These are phyloP conservation scores for Avena sativa DNA, from an alignment of 176 grass and related monocot genomes.

Conservation along the genomic window DNA sequence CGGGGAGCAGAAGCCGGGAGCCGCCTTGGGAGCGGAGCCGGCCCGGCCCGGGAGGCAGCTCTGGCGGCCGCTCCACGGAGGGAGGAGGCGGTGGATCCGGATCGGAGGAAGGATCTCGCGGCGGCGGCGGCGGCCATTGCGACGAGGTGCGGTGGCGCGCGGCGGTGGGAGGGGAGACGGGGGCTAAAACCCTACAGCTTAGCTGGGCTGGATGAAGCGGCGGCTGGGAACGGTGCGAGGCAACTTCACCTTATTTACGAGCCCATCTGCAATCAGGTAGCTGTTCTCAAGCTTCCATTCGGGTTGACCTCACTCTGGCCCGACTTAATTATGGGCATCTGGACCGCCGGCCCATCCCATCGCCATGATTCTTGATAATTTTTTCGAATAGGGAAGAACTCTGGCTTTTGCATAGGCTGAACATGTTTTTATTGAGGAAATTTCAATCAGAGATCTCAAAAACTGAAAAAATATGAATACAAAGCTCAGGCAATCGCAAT, in stretches of 20 bases:
- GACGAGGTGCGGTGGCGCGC: slow-evolving; percentile 14
- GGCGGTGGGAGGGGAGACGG: not conserved
- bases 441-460: too few relatives aligned
- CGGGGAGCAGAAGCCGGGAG: slow-evolving; percentile 32
- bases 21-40: slow-evolving; percentile 46
- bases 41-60: slow-evolving; percentile 41
- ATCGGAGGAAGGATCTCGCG: slow-evolving; percentile 75
- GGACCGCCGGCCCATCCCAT: not conserved
- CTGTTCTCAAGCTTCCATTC: not conserved
- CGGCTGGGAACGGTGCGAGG: not conserved
- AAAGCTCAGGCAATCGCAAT: too few relatives aligned
- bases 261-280: not conserved
- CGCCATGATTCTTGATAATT: too few relatives aligned
- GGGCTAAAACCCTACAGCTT: slow-evolving; percentile 50
- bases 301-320: not conserved
- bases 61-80: slow-evolving; percentile 47
- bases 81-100: slow-evolving; percentile 42
- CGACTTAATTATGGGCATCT: not conserved
- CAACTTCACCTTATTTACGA: not conserved
- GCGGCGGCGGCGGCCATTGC: slow-evolving; percentile 55
- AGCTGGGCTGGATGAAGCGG: not conserved
- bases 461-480: too few relatives aligned
- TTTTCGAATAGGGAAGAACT: too few relatives aligned
- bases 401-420: too few relatives aligned
- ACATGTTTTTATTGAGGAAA: too few relatives aligned